Conservation (phyloP, 805 yeast species). For the Brettanomyces nanus region DNA sequence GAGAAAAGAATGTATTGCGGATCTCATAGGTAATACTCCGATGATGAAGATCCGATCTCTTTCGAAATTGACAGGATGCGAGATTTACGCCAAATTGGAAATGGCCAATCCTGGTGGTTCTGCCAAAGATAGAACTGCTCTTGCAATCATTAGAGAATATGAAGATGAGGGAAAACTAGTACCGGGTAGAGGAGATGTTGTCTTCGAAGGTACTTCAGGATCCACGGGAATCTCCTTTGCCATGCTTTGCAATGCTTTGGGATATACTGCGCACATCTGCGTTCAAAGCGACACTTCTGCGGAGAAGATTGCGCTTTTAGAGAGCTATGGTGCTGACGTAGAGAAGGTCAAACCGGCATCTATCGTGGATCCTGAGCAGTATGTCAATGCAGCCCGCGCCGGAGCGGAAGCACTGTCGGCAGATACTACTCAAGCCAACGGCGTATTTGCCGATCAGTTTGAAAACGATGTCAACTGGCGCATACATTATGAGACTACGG, state of each 20-base stretch:
- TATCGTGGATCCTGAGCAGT: constrained; percentile 88
- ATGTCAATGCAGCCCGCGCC: constrained; percentile 76
- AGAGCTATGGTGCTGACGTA: constrained; percentile 70
- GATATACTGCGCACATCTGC: constrained; percentile 88
- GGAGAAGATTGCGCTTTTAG: constrained; percentile 69
- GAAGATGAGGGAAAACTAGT: constrained; percentile 50
- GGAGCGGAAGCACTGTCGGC: constrained; percentile 47
- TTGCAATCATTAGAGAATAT: constrained; percentile 67
- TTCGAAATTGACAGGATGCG: constrained; percentile 66
- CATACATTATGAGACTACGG: constrained; percentile 74
- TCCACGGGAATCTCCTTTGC: constrained; percentile 95
- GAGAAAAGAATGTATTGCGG: constrained; percentile 24
- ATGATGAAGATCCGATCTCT: constrained; percentile 65
- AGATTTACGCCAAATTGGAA: constrained; percentile 82
- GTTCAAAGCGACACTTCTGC: constrained; percentile 87
- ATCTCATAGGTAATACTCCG: constrained; percentile 87
- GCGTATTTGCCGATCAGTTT: constrained; percentile 91
- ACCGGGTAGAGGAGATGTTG: constrained; percentile 59
- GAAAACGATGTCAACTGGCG: constrained; percentile 90
- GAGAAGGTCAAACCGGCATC: constrained; percentile 91
- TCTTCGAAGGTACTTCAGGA: constrained; percentile 94
- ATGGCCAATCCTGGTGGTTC: constrained; percentile 88
- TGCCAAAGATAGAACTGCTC: constrained; percentile 91
- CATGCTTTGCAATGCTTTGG: constrained; percentile 78
- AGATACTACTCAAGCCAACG: constrained; percentile 37